Percentiles rank a stretch among this genome's conserved stretches.
Evolutionary conservation across 805 yeast genomes (phyloP).

Genomic region (Kluyveromyces dobzhanskii): DNA sequence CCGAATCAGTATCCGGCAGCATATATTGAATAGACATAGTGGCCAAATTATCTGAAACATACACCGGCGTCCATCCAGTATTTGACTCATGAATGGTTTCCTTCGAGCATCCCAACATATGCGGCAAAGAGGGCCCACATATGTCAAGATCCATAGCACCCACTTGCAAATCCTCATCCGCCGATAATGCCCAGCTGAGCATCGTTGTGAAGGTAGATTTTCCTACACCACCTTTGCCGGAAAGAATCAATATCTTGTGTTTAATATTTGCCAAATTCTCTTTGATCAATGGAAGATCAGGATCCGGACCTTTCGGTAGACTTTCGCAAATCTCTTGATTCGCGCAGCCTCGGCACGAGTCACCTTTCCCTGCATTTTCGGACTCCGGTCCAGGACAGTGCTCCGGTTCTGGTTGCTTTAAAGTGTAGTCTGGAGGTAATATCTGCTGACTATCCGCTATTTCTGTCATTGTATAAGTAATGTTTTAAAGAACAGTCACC

Average conservation of each 20-base stretch:
- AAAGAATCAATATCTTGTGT: slow-evolving; percentile 76
- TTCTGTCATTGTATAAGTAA: slow-evolving; percentile 7
- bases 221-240: slow-evolving; percentile 95
- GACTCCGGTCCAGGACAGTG: slow-evolving; percentile 99
- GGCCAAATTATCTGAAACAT: slow-evolving; percentile 89
- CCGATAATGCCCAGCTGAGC: slow-evolving; percentile 95
- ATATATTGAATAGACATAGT: slow-evolving; percentile 92
- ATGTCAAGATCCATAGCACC: slow-evolving; percentile 97
- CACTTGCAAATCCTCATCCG: slow-evolving; percentile 70
- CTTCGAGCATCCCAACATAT: slow-evolving; percentile 86
- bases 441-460: slow-evolving; percentile 6
- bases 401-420: slow-evolving; percentile 78
- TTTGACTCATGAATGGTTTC: slow-evolving; percentile 83
- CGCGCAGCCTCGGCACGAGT: slow-evolving; percentile 92
- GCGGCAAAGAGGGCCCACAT: slow-evolving; percentile 95
- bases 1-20: slow-evolving; percentile 89
- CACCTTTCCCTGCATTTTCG: slow-evolving; percentile 86
- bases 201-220: slow-evolving; percentile 92
- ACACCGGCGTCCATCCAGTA: slow-evolving; percentile 95
- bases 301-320: slow-evolving; percentile 90
- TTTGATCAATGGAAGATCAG: slow-evolving; percentile 73
- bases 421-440: slow-evolving; percentile 21
- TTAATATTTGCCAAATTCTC: slow-evolving; percentile 53
- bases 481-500: too few relatives aligned
- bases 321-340: slow-evolving; percentile 86